Evolutionary conservation across 805 yeast genomes (phyloP), one percentile per base, ranked within the genome.

Genomic region (Candida multigemmis): DNA sequence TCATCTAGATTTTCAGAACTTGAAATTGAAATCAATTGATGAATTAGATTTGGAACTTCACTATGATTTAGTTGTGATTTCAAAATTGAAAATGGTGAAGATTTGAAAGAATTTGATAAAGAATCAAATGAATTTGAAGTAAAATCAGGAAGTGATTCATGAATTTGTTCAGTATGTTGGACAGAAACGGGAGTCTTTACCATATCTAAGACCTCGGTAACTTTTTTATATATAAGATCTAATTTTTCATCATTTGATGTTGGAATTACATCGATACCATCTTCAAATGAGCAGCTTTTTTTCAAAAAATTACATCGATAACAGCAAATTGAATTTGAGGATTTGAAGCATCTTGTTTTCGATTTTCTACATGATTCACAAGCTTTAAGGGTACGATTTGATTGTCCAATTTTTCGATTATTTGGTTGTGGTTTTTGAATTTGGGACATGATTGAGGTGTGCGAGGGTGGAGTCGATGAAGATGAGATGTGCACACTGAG

Each of bases 311-410:
- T 50, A 41, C 86, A 78, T 13, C 84, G 50, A 12, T 76, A 48
- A 50, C 86, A 77, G 3, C 71, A 57, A 6, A 53, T 46, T 5
- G 52, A 38, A 11, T 63, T 56, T 14, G 68, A 58, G 8, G 73
- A 60, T 26, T 76, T 67, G 41, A 75, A 67, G 37, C 86, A 78
- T 31, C 80, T 51, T 1, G 84, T 68, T 52, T 74, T 74, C 34
- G 68, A 73, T 26, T 57, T 61, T 23, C 79, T 56, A 41, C 81
- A 74, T 6, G 57, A 42, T 5, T 62, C 64, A 44, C 81, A 74
- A 1, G 81, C 81, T 25, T 53, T 56, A 1, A 66, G 38, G 0
- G 77, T 71, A 22, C 80, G 37, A 6, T 56, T 44, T 1, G 56
- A 57, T 23, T 47, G 56, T 2, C 47, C 52, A 22, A 37, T 30